phyloP scores from a whole-genome alignment of 169 alveolate genomes.

The Perkinsus chesapeaki region DNA sequence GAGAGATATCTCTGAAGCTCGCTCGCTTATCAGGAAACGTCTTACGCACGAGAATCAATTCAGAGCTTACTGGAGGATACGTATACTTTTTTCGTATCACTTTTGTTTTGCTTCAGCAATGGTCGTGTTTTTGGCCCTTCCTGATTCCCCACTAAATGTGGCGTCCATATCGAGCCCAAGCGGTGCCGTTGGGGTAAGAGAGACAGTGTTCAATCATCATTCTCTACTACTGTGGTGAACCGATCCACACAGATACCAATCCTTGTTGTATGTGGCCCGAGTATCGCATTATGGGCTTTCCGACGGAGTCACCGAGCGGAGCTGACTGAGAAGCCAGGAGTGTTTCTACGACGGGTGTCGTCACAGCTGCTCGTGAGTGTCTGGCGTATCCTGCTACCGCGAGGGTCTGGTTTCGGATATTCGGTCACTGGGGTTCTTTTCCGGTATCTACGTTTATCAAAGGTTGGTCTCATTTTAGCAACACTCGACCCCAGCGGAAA shows the following conservation, averaged over 20 bases:
- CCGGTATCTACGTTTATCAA: not conserved
- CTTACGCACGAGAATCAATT: too few species aligned
- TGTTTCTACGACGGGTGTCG: not conserved
- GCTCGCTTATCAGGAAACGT: too few species aligned
- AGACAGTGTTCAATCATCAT: too few species aligned
- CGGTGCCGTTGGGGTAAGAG: not conserved
- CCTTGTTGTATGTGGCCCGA: not conserved
- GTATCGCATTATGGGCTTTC: not conserved
- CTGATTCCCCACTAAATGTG: not conserved
- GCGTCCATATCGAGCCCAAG: not conserved
- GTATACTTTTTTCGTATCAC: not conserved
- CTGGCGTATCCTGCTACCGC: too few species aligned
- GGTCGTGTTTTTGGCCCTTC: not conserved
- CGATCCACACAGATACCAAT: not conserved
- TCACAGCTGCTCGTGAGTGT: not conserved
- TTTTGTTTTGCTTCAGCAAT: not conserved
- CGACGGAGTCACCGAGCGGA: not conserved
- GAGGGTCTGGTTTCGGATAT: too few species aligned
- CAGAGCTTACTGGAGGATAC: too few species aligned
- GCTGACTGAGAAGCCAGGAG: not conserved
- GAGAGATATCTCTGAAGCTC: too few species aligned
- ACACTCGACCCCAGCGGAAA: not conserved
- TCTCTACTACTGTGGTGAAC: too few species aligned
- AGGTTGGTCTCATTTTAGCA: not conserved
- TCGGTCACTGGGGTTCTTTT: too few species aligned